phyloP scores from a whole-genome alignment of 1,284 basidiomycete species.

The Sporisorium sorghi region DNA sequence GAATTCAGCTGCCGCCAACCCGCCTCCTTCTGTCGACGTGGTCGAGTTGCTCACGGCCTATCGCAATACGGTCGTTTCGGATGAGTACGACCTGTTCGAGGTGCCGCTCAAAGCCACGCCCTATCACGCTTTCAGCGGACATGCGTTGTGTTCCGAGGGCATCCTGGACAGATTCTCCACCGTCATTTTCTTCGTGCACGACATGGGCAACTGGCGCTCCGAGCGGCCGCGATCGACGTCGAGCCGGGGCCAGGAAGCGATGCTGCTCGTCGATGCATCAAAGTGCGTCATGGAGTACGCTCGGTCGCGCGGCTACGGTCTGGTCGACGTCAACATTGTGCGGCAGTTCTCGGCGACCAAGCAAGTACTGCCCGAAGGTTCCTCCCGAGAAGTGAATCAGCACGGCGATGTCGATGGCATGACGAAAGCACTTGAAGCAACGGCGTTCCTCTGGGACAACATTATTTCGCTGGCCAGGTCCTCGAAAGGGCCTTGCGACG shows the following conservation, averaged over 20 bases:
- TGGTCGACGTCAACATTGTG: conserved; percentile 89
- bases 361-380: background rate
- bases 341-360: conserved; percentile 74
- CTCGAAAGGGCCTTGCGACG: conserved; percentile 72
- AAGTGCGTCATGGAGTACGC: conserved; percentile 84
- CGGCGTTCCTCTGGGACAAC: conserved; percentile 90
- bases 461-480: conserved; percentile 77
- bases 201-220: conserved; percentile 55
- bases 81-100: conserved; percentile 79
- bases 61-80: conserved; percentile 81
- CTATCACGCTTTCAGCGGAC: conserved; percentile 78
- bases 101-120: conserved; percentile 79
- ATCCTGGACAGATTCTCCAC: conserved; percentile 52
- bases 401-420: background rate
- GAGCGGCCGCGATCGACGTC: conserved; percentile 7
- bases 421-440: conserved; percentile 2
- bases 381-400: background rate
- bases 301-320: conserved; percentile 75
- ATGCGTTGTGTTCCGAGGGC: conserved; percentile 86
- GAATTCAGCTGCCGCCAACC: conserved; percentile 13
- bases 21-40: conserved; percentile 17
- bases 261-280: conserved; percentile 78
- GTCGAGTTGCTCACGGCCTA: conserved; percentile 85
- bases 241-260: background rate
- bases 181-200: conserved; percentile 62